A percentile compares a stretch with the other conserved stretches of the same genome.
Conservation (phyloP, 495 filamentous ascomycete species). For the Amphirosellinia nigrospora region DNA sequence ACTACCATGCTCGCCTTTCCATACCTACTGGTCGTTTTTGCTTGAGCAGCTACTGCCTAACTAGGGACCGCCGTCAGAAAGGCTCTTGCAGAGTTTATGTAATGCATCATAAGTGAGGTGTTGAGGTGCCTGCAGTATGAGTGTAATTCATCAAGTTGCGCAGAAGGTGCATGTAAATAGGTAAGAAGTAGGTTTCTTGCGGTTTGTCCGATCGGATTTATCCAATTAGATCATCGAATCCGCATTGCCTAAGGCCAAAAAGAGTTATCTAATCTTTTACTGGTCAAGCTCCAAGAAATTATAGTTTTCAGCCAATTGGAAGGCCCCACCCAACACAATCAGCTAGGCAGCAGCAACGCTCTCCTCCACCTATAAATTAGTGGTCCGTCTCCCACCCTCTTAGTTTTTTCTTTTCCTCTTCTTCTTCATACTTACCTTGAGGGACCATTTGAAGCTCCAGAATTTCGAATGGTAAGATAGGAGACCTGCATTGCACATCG, state of each 20-base stretch:
- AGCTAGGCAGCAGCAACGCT: conserved; percentile 12
- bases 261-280: background rate
- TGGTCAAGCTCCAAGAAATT: background rate
- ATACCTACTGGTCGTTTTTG: too few species aligned
- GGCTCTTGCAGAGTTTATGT: too few species aligned
- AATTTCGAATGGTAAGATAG: conserved; percentile 63
- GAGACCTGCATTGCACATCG: conserved; percentile 81
- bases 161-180: too few species aligned
- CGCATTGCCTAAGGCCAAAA: background rate
- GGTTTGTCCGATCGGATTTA: background rate
- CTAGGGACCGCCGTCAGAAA: background rate
- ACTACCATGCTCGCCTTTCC: too few species aligned
- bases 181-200: too few species aligned
- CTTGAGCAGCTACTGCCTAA: background rate
- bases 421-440: conserved; percentile 80
- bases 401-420: conserved; percentile 41
- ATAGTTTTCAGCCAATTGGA: background rate
- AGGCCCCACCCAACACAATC: conserved; percentile 31
- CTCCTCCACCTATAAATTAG: conserved; percentile 34
- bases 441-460: conserved; percentile 66
- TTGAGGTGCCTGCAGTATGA: background rate
- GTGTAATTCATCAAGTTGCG: background rate
- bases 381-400: conserved; percentile 22
- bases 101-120: background rate
- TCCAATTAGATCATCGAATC: background rate